Evolutionary conservation across 768 basidiomycete genomes (phyloP).

Genomic region (Lentinula sp.): DNA sequence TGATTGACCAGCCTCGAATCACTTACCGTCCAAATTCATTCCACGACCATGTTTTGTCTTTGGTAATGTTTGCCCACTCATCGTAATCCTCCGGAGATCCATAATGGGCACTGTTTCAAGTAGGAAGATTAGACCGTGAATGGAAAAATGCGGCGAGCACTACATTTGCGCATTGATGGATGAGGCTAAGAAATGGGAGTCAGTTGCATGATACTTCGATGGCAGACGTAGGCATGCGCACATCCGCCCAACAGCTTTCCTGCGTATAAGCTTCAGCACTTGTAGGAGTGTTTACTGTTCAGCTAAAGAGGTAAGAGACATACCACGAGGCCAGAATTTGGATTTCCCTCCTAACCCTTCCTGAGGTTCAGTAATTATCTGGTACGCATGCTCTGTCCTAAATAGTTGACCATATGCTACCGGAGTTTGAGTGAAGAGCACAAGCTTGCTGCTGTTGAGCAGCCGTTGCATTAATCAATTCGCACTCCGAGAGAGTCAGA

Average conservation of each 20-base stretch:
- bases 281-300: background rate
- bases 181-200: constrained; percentile 35
- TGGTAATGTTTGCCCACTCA: constrained; percentile 51
- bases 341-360: constrained; percentile 33
- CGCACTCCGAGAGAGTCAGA: background rate
- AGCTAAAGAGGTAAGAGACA: constrained; percentile 1
- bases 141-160: background rate
- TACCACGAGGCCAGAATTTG: constrained; percentile 63
- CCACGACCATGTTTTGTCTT: constrained; percentile 60
- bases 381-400: constrained; percentile 38
- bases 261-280: constrained; percentile 15
- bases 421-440: constrained; percentile 36
- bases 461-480: background rate
- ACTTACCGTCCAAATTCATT: constrained; percentile 42
- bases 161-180: constrained; percentile 60
- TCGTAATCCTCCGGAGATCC: constrained; percentile 70
- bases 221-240: constrained; percentile 6
- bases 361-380: constrained; percentile 52
- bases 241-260: constrained; percentile 62
- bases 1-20: background rate
- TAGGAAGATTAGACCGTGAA: background rate
- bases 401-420: constrained; percentile 34
- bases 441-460: constrained; percentile 31
- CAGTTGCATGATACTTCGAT: background rate
- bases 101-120: constrained; percentile 45